Evolutionary conservation across 192 early-diverging fungal species (phyloP), one percentile per base, ranked within the genome.

Genomic region (Jimgerdemannia flammicorona): DNA sequence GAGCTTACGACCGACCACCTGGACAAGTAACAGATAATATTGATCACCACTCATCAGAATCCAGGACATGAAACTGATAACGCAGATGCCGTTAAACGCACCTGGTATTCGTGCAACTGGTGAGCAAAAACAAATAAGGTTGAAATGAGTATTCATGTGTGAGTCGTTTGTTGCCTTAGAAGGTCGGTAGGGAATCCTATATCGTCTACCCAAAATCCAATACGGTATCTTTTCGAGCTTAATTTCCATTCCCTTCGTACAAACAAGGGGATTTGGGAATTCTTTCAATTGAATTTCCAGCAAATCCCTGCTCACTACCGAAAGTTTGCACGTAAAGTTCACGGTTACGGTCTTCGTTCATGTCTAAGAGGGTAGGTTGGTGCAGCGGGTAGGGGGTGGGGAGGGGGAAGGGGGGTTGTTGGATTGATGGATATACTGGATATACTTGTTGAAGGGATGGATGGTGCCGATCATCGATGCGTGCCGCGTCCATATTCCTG

Each of bases 1-100:
- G 71, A 93, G 90, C 83, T 95, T 94, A 81, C 96, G 95, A 83
- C 98, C 98, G 89, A 98, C 89, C 84, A 99, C 95, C 86, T 94
- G 87, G 86, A 39, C 9, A 39, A 39, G 41, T 39, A 59, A 59
- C 8, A n/a, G 41, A 7, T 70, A 39, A n/a, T 44, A 70, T 10
- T 67, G 18, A 40, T 18, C 44, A 41, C 4, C 18, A n/a, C 11
- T 67, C 8, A 20, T 40, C 42, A 2, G 4, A 70, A 72, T 72
- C 14, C 11, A 65, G 1, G 3, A 29, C 42, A 4, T 41, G 17
- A 40, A 59, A 59, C 14, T 14, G 14, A 14, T 11, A 11, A 54
- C 49, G 11, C 49, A 54, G n/a, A n/a, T 29, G 29, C 29, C 49
- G 14, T 59, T 59, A 4, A 17, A 73, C 72, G 65, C 65, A 73